A percentile compares a stretch with the other conserved stretches of the same genome.
These are phyloP conservation scores for Cladophialophora psammophila DNA, from an alignment of 2,329 filamentous ascomycete genomes.

Conservation along the genomic window DNA sequence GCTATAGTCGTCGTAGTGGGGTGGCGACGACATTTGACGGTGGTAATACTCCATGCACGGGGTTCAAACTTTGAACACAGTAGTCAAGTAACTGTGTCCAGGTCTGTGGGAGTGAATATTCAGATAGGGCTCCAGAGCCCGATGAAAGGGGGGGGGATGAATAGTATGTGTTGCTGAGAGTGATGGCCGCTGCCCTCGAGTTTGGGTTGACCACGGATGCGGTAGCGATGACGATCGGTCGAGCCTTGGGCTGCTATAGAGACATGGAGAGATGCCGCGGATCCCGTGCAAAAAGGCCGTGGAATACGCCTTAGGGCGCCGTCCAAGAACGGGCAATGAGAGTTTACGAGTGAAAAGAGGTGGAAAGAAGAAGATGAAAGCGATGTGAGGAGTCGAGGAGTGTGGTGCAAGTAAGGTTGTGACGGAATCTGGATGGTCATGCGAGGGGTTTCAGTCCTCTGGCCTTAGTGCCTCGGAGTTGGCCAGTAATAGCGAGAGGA, in stretches of 20 bases:
- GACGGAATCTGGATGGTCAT: slow-evolving; percentile 28
- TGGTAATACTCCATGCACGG: slow-evolving; percentile 26
- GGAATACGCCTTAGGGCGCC: background rate
- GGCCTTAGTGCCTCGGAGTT: background rate
- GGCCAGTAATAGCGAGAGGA: background rate
- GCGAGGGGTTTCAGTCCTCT: slow-evolving; percentile 22
- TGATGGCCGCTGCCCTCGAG: slow-evolving; percentile 3
- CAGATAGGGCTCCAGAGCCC: background rate
- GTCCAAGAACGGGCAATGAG: background rate
- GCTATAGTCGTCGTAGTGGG: slow-evolving; percentile 28
- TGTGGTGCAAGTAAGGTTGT: slow-evolving; percentile 38
- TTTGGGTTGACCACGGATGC: slow-evolving; percentile 15
- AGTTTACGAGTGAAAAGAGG: background rate
- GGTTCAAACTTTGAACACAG: background rate
- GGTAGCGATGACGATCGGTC: slow-evolving; percentile 5
- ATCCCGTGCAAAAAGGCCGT: background rate
- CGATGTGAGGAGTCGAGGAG: slow-evolving; percentile 9
- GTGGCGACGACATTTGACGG: slow-evolving; percentile 29
- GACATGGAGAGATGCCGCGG: background rate
- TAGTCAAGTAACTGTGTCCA: background rate
- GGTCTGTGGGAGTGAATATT: background rate
- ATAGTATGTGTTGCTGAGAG: slow-evolving; percentile 1
- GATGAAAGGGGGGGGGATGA: background rate
- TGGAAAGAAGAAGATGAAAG: slow-evolving; percentile 16
- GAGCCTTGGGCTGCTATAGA: background rate